phyloP scores from a whole-genome alignment of 306 rosid species.

The Erythrophleum fordii region DNA sequence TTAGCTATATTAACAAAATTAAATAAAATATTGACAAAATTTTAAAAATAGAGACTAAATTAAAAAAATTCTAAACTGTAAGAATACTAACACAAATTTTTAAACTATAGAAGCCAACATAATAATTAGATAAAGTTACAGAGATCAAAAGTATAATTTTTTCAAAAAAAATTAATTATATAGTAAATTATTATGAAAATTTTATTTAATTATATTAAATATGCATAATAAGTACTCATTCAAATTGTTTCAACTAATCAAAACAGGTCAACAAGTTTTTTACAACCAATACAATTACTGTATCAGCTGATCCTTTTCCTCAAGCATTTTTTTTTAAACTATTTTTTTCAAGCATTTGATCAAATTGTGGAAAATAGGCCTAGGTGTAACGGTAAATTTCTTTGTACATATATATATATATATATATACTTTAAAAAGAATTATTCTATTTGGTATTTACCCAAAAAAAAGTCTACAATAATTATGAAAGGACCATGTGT shows the following conservation, averaged over 20 bases:
- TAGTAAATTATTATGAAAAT: neutral
- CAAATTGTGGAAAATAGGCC: neutral
- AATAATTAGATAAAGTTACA: no score
- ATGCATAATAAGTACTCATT: neutral
- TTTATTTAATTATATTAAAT: neutral
- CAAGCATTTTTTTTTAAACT: neutral
- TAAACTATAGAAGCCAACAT: no score
- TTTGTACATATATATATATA: no score
- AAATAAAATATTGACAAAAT: no score
- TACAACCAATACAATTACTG: neutral
- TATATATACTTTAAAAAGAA: no score
- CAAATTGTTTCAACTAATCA: neutral
- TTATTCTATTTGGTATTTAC: neutral
- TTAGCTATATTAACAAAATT: no score
- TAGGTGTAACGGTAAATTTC: neutral
- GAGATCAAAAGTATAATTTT: no score
- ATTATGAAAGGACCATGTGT: neutral
- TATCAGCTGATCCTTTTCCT: neutral
- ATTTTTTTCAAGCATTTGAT: neutral
- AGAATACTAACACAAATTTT: no score
- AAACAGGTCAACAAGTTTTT: neutral
- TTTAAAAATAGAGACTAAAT: no score
- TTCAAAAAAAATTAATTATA: neutral
- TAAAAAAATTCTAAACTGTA: no score
- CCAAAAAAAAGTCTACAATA: neutral